phyloP scores from a whole-genome alignment of 768 basidiomycete species.

The Gymnopilus junonius region DNA sequence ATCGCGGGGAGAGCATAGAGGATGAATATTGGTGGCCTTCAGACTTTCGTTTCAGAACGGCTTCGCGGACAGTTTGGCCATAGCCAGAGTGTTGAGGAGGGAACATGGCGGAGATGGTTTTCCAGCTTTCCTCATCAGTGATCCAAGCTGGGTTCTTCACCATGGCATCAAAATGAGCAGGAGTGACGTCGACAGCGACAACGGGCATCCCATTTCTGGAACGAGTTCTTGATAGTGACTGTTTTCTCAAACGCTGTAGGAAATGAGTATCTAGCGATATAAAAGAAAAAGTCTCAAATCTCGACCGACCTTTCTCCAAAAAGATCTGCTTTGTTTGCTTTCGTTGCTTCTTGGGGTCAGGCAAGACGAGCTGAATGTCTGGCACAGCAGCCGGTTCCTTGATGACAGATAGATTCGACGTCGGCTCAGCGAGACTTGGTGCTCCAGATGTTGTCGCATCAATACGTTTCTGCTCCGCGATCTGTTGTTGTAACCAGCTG shows the following conservation, averaged over 20 bases:
- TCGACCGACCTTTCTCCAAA: conserved; percentile 61
- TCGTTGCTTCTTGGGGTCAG: conserved; percentile 76
- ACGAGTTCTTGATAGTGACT: conserved; percentile 57
- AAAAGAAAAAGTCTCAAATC: neutral
- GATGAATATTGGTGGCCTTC: conserved; percentile 69
- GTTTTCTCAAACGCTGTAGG: conserved; percentile 65
- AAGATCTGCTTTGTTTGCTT: conserved; percentile 74
- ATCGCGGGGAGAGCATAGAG: conserved; percentile 71
- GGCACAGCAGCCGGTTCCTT: conserved; percentile 42
- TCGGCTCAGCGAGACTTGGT: conserved; percentile 42
- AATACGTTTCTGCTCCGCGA: conserved; percentile 78
- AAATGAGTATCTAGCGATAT: neutral
- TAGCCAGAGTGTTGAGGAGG: conserved; percentile 63
- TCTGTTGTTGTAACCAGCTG: conserved; percentile 74
- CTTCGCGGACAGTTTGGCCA: conserved; percentile 70
- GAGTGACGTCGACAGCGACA: conserved; percentile 73
- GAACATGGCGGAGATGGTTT: conserved; percentile 55
- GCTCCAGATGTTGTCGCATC: conserved; percentile 71
- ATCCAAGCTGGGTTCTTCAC: conserved; percentile 64
- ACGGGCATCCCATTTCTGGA: conserved; percentile 66
- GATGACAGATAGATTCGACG: conserved; percentile 33
- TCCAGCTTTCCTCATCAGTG: conserved; percentile 79
- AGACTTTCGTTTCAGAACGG: conserved; percentile 59
- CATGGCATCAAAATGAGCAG: conserved; percentile 65
- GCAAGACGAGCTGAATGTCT: conserved; percentile 68